phyloP scores from a whole-genome alignment of 163 green algal species.

The Scenedesmus sp. region DNA sequence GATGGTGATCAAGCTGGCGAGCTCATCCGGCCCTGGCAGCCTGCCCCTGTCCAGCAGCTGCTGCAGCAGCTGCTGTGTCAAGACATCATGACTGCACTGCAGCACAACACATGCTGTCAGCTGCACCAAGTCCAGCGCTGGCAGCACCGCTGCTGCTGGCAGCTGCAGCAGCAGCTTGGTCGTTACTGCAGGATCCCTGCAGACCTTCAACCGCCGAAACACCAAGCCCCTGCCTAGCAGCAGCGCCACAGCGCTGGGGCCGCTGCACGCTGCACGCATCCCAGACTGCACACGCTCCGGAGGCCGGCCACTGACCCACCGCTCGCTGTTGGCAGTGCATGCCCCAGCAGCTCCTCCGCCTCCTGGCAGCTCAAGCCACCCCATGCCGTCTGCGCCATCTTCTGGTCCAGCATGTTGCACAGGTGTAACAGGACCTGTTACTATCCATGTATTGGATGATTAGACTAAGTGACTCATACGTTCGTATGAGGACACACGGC shows the following conservation, averaged over 20 bases:
- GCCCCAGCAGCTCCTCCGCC: neutral
- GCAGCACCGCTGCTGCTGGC: neutral
- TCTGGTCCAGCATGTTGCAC: neutral
- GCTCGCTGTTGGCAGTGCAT: neutral
- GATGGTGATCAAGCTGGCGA: neutral
- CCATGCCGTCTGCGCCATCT: neutral
- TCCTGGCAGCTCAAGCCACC: neutral
- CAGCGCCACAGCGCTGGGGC: neutral
- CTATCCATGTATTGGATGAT: no score
- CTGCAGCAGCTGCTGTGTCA: neutral
- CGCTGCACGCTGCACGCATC: neutral
- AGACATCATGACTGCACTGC: neutral
- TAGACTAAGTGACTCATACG: no score
- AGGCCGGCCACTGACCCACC: neutral
- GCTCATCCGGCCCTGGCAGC: neutral
- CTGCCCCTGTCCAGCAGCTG: neutral
- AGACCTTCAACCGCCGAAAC: neutral
- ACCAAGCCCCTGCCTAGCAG: neutral
- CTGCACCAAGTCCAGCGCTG: neutral
- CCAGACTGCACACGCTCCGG: neutral
- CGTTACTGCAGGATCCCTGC: neutral
- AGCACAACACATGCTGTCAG: neutral
- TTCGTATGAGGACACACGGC: no score
- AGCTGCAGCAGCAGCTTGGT: neutral
- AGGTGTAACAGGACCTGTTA: no score